Conservation (phyloP, 2,329 filamentous ascomycete species). For the Penicillium sp. region DNA sequence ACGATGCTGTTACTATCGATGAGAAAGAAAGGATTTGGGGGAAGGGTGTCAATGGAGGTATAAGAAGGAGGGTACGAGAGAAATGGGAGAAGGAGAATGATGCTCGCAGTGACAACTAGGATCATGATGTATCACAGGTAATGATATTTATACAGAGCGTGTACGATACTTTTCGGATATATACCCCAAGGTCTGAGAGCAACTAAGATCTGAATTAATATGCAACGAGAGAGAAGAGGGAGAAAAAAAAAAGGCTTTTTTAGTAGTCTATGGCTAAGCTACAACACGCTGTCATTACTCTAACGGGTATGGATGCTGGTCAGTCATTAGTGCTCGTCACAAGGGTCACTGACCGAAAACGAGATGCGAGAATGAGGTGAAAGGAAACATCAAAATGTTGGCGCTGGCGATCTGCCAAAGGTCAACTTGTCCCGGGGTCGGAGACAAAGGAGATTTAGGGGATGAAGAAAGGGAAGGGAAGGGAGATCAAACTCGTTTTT, state of each 20-base stretch:
- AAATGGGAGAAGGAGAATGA: conserved; percentile 31
- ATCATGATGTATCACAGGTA: too few relatives aligned
- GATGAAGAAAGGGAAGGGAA: conserved; percentile 1
- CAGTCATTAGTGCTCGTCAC: conserved; percentile 32
- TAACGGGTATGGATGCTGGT: conserved; percentile 32
- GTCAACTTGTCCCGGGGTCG: conserved; percentile 13
- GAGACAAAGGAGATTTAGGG: conserved; percentile 14
- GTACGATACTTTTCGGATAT: conserved; percentile 3
- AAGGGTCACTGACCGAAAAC: conserved; percentile 13
- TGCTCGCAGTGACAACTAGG: conserved; percentile 8
- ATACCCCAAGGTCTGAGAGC: conserved; percentile 1
- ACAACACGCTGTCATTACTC: conserved; percentile 28
- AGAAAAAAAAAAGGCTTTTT: conserved; percentile 3
- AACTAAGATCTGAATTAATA: not conserved
- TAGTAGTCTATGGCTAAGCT: conserved; percentile 25
- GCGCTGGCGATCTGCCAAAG: conserved; percentile 8
- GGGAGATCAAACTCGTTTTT: conserved; percentile 38
- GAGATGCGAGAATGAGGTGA: conserved; percentile 36
- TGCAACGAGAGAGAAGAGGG: not conserved
- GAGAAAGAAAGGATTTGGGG: conserved; percentile 30
- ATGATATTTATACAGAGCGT: not conserved
- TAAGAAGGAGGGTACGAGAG: conserved; percentile 24
- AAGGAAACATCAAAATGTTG: conserved; percentile 35
- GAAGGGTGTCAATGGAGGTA: conserved; percentile 26
- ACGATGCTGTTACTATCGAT: conserved; percentile 3